Conservation (phyloP, 495 filamentous ascomycete genomes). For the Podospora conica region DNA sequence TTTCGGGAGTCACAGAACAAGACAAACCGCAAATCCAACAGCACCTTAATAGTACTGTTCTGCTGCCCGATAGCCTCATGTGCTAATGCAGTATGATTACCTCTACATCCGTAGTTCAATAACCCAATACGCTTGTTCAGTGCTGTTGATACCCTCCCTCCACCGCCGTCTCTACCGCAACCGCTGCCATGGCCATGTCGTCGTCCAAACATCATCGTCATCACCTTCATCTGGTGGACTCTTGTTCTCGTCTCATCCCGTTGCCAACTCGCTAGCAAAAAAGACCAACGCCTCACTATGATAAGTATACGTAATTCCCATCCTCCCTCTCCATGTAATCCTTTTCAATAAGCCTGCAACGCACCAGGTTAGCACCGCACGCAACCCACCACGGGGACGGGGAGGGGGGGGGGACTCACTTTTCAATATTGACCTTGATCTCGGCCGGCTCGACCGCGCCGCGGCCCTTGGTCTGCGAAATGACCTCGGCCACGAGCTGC, state of each 20-base stretch:
- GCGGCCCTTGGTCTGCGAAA: constrained; percentile 76
- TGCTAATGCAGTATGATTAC: not conserved
- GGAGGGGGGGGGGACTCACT: constrained; percentile 44
- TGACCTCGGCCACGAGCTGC: constrained; percentile 79
- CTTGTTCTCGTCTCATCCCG: not conserved
- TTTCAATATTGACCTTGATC: constrained; percentile 96
- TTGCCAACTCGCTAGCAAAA: not conserved
- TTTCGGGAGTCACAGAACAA: not conserved
- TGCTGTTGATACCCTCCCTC: not conserved
- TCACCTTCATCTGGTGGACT: not conserved
- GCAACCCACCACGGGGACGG: not conserved
- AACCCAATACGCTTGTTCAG: not conserved
- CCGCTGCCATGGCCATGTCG: not conserved
- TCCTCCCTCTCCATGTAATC: constrained; percentile 88
- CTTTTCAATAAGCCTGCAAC: constrained; percentile 62
- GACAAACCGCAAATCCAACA: not conserved
- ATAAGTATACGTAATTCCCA: constrained; percentile 75
- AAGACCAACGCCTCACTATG: constrained; percentile 42
- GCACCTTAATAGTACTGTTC: not conserved
- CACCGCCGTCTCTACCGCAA: not conserved
- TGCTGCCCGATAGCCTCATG: not conserved
- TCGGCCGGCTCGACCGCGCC: constrained; percentile 76
- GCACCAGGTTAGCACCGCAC: not conserved
- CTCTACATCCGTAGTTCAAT: not conserved
- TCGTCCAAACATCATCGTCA: not conserved